Percentiles rank a stretch among this genome's conserved stretches.
These are phyloP conservation scores for Prorocentrum cordatum DNA, from an alignment of 169 alveolate genomes.

Conservation along the genomic window DNA sequence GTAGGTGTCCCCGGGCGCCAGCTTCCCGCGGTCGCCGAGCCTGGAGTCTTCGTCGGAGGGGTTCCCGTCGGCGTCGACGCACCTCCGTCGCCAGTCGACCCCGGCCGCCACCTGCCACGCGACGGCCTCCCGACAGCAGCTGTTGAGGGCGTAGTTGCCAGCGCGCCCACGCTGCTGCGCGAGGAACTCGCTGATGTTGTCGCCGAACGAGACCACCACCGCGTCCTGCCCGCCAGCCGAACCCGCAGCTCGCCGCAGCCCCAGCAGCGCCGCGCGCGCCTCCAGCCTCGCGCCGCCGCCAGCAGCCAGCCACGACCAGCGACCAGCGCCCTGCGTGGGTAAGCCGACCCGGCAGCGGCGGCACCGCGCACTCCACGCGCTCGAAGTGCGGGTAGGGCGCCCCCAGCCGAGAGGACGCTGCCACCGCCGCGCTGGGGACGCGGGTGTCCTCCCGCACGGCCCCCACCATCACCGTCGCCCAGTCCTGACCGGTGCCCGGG, in stretches of 20 bases:
- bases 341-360: neutral
- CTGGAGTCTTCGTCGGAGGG: too few species aligned
- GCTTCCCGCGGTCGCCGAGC: too few species aligned
- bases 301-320: neutral
- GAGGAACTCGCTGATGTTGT: neutral
- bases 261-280: neutral
- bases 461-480: neutral
- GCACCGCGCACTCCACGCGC: neutral
- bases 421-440: neutral
- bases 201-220: neutral
- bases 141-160: neutral
- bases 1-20: too few species aligned
- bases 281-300: neutral
- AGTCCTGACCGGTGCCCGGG: too few species aligned
- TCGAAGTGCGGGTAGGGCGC: too few species aligned
- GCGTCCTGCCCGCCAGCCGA: neutral
- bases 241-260: neutral
- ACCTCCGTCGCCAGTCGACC: too few species aligned
- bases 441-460: neutral
- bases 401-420: too few species aligned
- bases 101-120: neutral
- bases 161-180: neutral
- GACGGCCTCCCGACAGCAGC: neutral
- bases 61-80: too few species aligned
- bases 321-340: neutral